Base-by-base conservation (phyloP, 129 eudicot genomes). In the Flaveria ramosissima region DNA sequence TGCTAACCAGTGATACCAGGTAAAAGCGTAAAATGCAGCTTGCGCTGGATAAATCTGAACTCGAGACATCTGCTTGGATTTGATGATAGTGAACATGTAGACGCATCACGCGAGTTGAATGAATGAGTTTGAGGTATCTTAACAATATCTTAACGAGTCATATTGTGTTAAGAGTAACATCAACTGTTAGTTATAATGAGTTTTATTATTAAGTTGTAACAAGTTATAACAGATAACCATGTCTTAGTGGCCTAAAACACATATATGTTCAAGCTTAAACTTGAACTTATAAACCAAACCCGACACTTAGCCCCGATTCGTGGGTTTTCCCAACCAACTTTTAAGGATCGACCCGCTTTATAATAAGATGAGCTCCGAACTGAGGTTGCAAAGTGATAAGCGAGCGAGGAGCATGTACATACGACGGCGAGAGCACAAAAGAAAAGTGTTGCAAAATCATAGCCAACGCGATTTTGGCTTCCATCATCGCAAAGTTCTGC, bases 401-500 rank as follows among this genome's bases (percentile, higher is more conserved):
- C 13, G 77, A 30, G 1, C 6, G 71, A 36, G 88, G 88, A 52
- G 83, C 85, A 71, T 84, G 84, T 11, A 56, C 70, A 47, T 84
- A 84, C 0, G 79, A 75, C 15, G 77, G 76, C 3, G 84, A 68
- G 32, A 81, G 77, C 36, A 13, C 48, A 60, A 75, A 81, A 6
- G 84, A 63, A 64, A 80, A 75, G 46, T 39, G 72, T 80, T 84
- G 82, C 15, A 84, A 32, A 53, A 80, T 71, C 79, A 80, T 80
- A 46, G 84, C n/a, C 47, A 80, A 19, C 0, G 67, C 72, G 71
- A 75, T 52, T 70, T 84, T 80, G 7, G 84, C 71, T 75, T 80
- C 83, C 75, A 86, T 80, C 71, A 81, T 53, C 1, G 90, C 90
- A 27, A 90, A 88, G 43, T 84, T 76, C 39, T 87, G 89, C 17